These are phyloP conservation scores for Albatrellus ellisii DNA, from an alignment of 768 basidiomycete species.

Conservation along the genomic window DNA sequence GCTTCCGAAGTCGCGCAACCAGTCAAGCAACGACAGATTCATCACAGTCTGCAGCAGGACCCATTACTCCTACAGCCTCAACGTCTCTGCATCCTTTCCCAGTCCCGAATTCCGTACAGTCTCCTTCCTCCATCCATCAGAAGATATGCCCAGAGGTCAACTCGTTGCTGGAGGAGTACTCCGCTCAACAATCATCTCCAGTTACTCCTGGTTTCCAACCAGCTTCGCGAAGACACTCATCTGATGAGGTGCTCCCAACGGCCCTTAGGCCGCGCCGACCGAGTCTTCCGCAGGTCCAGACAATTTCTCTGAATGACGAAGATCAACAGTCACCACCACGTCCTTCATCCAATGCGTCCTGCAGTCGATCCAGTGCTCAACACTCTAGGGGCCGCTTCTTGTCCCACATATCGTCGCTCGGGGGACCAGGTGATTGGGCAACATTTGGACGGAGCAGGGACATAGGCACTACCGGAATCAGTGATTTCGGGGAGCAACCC, in stretches of 20 bases:
- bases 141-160: slow-evolving; percentile 5
- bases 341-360: not conserved
- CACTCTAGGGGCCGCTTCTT: slow-evolving; percentile 1
- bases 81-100: slow-evolving; percentile 2
- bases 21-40: slow-evolving; percentile 14
- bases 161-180: slow-evolving; percentile 1
- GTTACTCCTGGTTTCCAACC: not conserved
- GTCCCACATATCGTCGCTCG: slow-evolving; percentile 14
- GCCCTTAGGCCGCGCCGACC: not conserved
- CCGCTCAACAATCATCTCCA: not conserved
- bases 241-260: not conserved
- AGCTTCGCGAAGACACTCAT: not conserved
- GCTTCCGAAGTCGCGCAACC: slow-evolving; percentile 19
- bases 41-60: slow-evolving; percentile 6
- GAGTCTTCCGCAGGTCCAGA: not conserved
- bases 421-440: slow-evolving; percentile 20
- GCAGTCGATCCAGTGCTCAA: too few species aligned
- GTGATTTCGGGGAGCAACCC: slow-evolving; percentile 10
- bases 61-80: slow-evolving; percentile 7
- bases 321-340: not conserved
- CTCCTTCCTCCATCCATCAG: not conserved
- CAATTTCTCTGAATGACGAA: not conserved
- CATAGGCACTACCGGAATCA: slow-evolving; percentile 10
- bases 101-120: not conserved
- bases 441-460: slow-evolving; percentile 22